Conservation (phyloP, 108 stramenopile genomes). For the Aurantiochytrium sp. region DNA sequence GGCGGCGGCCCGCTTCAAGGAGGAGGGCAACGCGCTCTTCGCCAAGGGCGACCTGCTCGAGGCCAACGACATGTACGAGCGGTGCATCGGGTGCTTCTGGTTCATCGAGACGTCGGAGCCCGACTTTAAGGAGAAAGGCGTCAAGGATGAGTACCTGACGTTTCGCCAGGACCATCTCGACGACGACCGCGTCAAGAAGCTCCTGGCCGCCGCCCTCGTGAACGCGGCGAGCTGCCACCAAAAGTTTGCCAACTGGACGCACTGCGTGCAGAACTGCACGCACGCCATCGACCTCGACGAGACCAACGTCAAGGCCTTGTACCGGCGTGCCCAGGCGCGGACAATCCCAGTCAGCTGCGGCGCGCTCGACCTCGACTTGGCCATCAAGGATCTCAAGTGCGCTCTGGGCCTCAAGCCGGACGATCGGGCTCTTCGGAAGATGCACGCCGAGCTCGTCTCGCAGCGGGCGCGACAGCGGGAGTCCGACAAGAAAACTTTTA, state of each 20-base stretch:
- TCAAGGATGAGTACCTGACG: conserved; percentile 19
- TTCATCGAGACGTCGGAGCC: neutral
- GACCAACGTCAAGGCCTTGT: conserved; percentile 3
- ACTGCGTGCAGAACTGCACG: neutral
- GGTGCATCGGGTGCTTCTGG: conserved; percentile 13
- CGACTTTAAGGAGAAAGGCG: neutral
- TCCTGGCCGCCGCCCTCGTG: neutral
- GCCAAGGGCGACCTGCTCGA: neutral
- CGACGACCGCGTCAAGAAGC: neutral
- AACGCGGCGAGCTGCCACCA: neutral
- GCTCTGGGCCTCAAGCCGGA: neutral
- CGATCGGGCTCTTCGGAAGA: neutral
- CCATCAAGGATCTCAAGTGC: neutral
- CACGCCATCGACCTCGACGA: neutral
- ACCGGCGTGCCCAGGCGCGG: neutral
- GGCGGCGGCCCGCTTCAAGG: neutral
- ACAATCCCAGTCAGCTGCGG: conserved; percentile 11
- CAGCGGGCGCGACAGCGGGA: neutral
- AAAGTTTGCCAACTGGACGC: neutral
- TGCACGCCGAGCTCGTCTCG: neutral
- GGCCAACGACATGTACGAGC: conserved; percentile 1
- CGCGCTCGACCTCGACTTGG: neutral
- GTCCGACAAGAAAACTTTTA: neutral
- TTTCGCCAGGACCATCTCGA: neutral
- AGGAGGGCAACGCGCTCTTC: neutral